Conservation (phyloP, 352 stramenopile genomes). For the Albugo laibachii region DNA sequence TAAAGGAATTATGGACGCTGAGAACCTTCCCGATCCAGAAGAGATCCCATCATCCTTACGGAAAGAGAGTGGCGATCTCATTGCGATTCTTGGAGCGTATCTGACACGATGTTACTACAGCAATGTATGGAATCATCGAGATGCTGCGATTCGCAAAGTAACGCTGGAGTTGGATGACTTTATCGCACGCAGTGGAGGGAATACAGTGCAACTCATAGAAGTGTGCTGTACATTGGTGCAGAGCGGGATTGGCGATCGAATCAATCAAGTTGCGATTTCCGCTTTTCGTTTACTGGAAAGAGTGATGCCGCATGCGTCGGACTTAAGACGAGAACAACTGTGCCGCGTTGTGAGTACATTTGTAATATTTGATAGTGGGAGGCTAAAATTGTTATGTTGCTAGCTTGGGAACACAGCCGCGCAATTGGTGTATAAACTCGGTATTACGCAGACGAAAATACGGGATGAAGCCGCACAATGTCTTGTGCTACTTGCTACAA, state of each 20-base stretch:
- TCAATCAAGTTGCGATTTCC: constrained; percentile 51
- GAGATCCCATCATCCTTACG: constrained; percentile 34
- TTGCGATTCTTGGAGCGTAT: constrained; percentile 49
- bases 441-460: constrained; percentile 47
- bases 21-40: constrained; percentile 49
- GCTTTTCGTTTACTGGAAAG: constrained; percentile 44
- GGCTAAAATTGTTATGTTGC: too few species aligned
- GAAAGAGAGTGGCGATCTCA: constrained; percentile 63
- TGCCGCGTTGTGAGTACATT: constrained; percentile 29
- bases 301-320: constrained; percentile 25
- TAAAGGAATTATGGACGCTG: constrained; percentile 36
- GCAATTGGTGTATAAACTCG: constrained; percentile 59
- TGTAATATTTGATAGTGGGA: neutral
- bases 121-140: constrained; percentile 73
- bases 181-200: constrained; percentile 4
- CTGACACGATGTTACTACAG: constrained; percentile 71
- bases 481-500: constrained; percentile 20
- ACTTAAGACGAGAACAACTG: constrained; percentile 38
- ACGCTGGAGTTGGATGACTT: constrained; percentile 49
- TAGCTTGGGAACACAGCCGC: constrained; percentile 57
- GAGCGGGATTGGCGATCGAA: constrained; percentile 46
- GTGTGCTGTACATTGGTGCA: constrained; percentile 51
- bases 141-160: constrained; percentile 70
- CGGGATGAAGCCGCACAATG: constrained; percentile 37
- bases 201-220: constrained; percentile 24